Evolutionary conservation across 1,284 basidiomycete species (phyloP).

Genomic region (Neonothopanus nambi): DNA sequence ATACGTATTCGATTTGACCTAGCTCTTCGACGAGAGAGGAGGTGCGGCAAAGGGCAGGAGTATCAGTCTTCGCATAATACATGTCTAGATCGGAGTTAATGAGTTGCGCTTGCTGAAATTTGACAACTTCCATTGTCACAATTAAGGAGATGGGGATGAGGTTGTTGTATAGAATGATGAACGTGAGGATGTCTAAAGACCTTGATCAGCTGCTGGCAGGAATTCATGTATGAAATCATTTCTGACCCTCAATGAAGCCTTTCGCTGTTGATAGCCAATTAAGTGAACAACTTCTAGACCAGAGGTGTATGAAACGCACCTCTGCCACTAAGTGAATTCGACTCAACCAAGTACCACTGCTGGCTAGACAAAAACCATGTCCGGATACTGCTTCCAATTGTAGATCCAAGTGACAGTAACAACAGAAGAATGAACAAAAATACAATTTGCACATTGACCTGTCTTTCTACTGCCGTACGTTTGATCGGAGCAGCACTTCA

Average conservation of each 20-base stretch:
- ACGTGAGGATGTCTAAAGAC: constrained; percentile 88
- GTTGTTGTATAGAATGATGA: constrained; percentile 99
- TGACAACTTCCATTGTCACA: constrained; percentile 99
- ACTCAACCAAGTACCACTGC: constrained; percentile 83
- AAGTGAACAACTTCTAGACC: constrained; percentile 12
- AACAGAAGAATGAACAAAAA: constrained; percentile 91
- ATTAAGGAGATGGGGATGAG: constrained; percentile 99
- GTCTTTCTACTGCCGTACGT: constrained; percentile 92
- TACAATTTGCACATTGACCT: constrained; percentile 97
- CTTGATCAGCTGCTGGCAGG: constrained; percentile 14
- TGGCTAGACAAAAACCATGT: constrained; percentile 84
- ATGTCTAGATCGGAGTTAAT: constrained; percentile 97
- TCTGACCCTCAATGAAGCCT: constrained; percentile 77
- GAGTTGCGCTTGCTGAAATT: constrained; percentile 94
- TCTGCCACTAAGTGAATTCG: constrained; percentile 55
- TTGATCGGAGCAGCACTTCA: constrained; percentile 91
- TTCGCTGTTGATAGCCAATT: constrained; percentile 48
- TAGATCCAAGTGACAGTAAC: constrained; percentile 86
- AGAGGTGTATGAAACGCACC: constrained; percentile 41
- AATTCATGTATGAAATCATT: background rate
- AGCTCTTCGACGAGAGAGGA: constrained; percentile 98
- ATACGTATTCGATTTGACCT: constrained; percentile 98
- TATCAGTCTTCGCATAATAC: constrained; percentile 95
- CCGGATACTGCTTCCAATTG: constrained; percentile 89
- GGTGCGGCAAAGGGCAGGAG: constrained; percentile 94